Evolutionary conservation across 345 rosid genomes (phyloP), one percentile per base, ranked within the genome.

Genomic region (Citrus mangshanensis): DNA sequence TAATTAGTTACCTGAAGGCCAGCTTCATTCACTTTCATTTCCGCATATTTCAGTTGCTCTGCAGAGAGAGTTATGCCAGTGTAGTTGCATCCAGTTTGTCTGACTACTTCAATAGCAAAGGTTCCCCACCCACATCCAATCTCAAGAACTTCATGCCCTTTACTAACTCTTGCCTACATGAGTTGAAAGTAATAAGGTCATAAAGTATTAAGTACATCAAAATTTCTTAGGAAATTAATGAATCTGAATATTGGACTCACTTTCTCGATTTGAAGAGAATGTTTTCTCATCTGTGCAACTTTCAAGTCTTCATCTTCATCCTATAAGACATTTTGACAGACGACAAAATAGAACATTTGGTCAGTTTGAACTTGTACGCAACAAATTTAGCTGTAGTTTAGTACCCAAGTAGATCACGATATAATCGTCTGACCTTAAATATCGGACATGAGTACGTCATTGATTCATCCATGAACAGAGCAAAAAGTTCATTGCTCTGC

Each of bases 51-150:
- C 40, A 92, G 86, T 40, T 92, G 98, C 83, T 93, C 93, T 63
- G 84, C 81, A 3, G 98, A 95, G 6, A 95, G 78, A 9, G 98
- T 91, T 72, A 95, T 90, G 70, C 98, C 98, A 0, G 98, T 93
- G 80, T 95, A 93, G 81, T 76, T 89, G 86, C 99, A 95, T 76
- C 97, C 95, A 18, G 97, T 95, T 87, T 84, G 86, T 86, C 81
- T 89, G 71, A 95, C 99, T 68, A 91, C 88, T 86, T 95, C 95
- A 46, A 95, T 88, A 49, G 97, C 99, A 27, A 93, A 87, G 65
- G 92, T 84, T 80, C 99, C 99, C 99, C 99, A 95, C 28, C 99
- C 99, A 34, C 89, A 90, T 37, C 99, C 99, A 59, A 95, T 91
- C 79, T 95, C 98, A 7, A 95, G 91, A 82, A 95, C 84, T 81